phyloP scores from a whole-genome alignment of 805 yeast genomes.

The Schwanniomyces occidentalis region DNA sequence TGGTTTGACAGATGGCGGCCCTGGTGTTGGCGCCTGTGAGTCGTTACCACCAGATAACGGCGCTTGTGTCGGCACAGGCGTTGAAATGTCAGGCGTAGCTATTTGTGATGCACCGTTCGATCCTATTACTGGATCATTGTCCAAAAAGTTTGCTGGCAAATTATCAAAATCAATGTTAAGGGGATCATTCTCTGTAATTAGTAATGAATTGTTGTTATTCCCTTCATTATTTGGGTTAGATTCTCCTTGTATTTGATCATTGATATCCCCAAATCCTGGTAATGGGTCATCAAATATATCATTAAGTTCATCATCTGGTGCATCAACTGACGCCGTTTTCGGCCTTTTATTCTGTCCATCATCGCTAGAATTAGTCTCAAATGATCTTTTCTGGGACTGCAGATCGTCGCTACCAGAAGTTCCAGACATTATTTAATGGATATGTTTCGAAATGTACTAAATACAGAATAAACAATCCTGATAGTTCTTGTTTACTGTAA shows the following conservation, averaged over 20 bases:
- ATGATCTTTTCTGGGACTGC: slow-evolving; percentile 8
- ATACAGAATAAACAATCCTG: too few relatives aligned
- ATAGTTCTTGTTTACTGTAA: too few relatives aligned
- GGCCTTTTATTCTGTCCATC: slow-evolving; percentile 9
- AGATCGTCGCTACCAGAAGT: slow-evolving; percentile 3
- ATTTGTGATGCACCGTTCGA: background rate
- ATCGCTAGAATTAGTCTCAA: slow-evolving; percentile 2
- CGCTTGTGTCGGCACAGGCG: background rate
- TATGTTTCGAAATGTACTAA: too few relatives aligned
- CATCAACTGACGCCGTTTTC: slow-evolving; percentile 9
- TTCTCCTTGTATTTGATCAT: background rate
- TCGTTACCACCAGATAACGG: background rate
- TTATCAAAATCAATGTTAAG: slow-evolving; percentile 21
- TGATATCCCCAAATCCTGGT: slow-evolving; percentile 12
- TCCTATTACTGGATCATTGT: slow-evolving; percentile 1
- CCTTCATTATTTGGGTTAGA: background rate
- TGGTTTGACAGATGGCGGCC: background rate
- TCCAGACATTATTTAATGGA: too few relatives aligned
- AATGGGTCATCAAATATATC: slow-evolving; percentile 23
- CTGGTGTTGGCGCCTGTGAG: slow-evolving; percentile 4
- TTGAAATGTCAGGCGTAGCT: background rate
- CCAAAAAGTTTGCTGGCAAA: slow-evolving; percentile 18
- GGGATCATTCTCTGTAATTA: slow-evolving; percentile 1
- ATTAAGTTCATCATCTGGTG: slow-evolving; percentile 21
- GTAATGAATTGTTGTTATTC: background rate